These are phyloP conservation scores for Calocybe gangraenosa DNA, from an alignment of 768 basidiomycete genomes.

Conservation along the genomic window DNA sequence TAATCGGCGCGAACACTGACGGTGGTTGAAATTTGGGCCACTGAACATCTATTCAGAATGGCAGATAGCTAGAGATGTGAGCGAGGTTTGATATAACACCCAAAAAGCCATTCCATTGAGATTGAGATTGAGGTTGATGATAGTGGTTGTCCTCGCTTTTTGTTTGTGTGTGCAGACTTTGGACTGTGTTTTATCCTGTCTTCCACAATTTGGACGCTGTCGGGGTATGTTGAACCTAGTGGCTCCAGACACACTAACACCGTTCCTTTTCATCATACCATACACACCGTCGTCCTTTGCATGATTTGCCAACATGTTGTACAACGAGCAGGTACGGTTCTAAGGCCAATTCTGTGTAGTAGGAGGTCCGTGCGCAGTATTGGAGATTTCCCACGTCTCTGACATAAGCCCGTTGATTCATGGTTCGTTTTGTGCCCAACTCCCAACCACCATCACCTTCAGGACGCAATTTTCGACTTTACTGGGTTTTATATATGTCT, in stretches of 20 bases:
- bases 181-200: constrained; percentile 72
- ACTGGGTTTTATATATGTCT: constrained; percentile 34
- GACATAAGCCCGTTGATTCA: constrained; percentile 45
- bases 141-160: constrained; percentile 16
- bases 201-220: constrained; percentile 70
- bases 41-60: too few relatives aligned
- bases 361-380: constrained; percentile 55
- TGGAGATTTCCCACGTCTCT: constrained; percentile 55
- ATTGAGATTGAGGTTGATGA: not conserved
- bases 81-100: too few relatives aligned
- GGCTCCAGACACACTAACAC: constrained; percentile 48
- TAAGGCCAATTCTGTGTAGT: constrained; percentile 12
- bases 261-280: constrained; percentile 28
- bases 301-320: constrained; percentile 12
- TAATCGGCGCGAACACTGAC: too few relatives aligned
- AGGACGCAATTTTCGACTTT: constrained; percentile 29
- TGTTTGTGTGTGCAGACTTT: constrained; percentile 48
- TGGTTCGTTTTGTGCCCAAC: constrained; percentile 38
- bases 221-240: constrained; percentile 57
- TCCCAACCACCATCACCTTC: constrained; percentile 43
- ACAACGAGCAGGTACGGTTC: constrained; percentile 17
- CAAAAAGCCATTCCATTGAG: too few relatives aligned
- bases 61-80: too few relatives aligned
- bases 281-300: constrained; percentile 10
- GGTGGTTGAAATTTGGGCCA: too few relatives aligned